Base-by-base conservation (phyloP, 2,329 filamentous ascomycete species). In the Paradendryphiella salina region DNA sequence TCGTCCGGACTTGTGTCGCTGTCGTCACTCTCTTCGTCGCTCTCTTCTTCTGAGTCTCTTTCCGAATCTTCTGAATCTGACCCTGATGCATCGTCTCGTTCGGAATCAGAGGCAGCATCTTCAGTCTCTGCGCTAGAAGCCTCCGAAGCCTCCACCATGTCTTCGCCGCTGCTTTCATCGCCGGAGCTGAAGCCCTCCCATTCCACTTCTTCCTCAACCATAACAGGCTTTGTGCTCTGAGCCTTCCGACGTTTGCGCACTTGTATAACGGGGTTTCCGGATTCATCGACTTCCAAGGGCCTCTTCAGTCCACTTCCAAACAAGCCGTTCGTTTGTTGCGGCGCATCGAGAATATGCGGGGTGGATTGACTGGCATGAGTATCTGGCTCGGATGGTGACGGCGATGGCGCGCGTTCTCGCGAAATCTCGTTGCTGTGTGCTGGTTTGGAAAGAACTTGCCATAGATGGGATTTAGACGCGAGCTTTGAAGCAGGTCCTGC, bases 271-370 rank as follows among this genome's bases (percentile, higher is more conserved):
- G 93, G 94, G 47, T 84, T 85, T 5, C 93, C 90, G 51, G 87
- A 84, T 1, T 89, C 85, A 56, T 90, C 90, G 8, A 90, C 61
- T 36, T 96, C 89, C 9, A 99, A 77, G 1, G 92, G 90, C 34
- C 92, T 82, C 72, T 97, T 97, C 52, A 99, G 74, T 5, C 94
- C 94, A 54, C 85, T 87, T 15, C 94, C 94, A 45, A 84, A 75
- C 5, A 60, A 41, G 2, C 60, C 65, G 28, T 39, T 46, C 36
- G 50, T 41, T 15, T 50, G 42, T 26, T 37, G 38, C 18, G 57
- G 11, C 14, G 50, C 51, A 13, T 47, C 23, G 11, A 38, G 7
- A 17, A 39, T 17, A 1, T 52, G 18, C 2, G 29, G 11, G 5
- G 33, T 11, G 4, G 50, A 39, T 15, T 52, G 28, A 33, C 42